Percentiles rank a stretch among this genome's conserved stretches.
phyloP scores from a whole-genome alignment of 2,329 filamentous ascomycete species.

The Verticillium tricorpus region DNA sequence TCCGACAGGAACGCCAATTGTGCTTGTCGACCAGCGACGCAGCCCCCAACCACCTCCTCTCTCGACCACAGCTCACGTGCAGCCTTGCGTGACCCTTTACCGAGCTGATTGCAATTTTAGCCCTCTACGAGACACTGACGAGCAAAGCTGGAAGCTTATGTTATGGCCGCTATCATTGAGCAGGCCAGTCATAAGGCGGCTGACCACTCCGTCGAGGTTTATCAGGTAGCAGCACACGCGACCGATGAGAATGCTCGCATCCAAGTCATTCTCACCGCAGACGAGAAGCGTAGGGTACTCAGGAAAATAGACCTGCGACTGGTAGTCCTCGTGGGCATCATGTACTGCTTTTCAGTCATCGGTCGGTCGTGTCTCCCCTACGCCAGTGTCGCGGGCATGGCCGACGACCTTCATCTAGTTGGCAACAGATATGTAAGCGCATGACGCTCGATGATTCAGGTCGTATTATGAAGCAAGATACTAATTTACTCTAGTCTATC shows the following conservation, averaged over 20 bases:
- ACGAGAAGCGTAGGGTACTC: conserved; percentile 62
- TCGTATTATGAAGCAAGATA: not conserved
- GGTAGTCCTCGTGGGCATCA: conserved; percentile 54
- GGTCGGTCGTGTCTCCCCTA: conserved; percentile 73
- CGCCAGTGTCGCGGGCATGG: conserved; percentile 66
- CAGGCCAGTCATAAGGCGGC: not conserved
- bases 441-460: not conserved
- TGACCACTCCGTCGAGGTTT: not conserved
- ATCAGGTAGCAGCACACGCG: not conserved
- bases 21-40: too few species aligned
- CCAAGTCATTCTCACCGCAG: conserved; percentile 44
- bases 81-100: too few species aligned
- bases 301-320: conserved; percentile 63
- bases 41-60: too few species aligned
- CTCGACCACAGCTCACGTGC: too few species aligned
- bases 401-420: conserved; percentile 36
- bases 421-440: conserved; percentile 36
- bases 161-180: not conserved
- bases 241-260: not conserved
- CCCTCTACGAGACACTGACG: too few species aligned
- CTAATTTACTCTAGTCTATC: conserved; percentile 40
- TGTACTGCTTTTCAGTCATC: conserved; percentile 75
- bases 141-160: not conserved
- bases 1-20: too few species aligned
- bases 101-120: too few species aligned